Evolutionary conservation across 192 early-diverging fungal genomes (phyloP).

Genomic region (Diversispora eburnea): DNA sequence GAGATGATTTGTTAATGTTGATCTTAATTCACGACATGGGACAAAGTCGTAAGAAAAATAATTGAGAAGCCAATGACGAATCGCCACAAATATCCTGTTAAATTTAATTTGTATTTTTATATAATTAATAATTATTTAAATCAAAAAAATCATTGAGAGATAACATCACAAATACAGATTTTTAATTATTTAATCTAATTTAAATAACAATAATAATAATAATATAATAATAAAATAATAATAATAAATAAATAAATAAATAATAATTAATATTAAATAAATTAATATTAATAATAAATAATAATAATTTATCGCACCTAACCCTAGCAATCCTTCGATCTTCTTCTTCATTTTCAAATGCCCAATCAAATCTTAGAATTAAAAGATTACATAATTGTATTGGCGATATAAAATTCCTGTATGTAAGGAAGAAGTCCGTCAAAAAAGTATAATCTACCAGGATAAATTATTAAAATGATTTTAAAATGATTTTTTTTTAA

Average conservation of each 20-base stretch:
- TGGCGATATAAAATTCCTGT: slow-evolving; percentile 55
- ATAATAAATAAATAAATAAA: too few relatives aligned
- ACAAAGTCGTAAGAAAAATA: slow-evolving; percentile 59
- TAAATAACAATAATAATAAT: too few relatives aligned
- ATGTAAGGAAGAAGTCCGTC: slow-evolving; percentile 62
- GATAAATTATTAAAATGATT: too few relatives aligned
- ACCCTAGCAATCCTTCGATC: slow-evolving; percentile 50
- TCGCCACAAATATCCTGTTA: slow-evolving; percentile 50
- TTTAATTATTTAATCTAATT: too few relatives aligned
- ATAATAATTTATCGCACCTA: not conserved
- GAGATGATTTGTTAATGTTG: slow-evolving; percentile 38
- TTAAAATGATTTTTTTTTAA: not conserved
- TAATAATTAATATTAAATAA: not conserved
- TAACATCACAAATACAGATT: too few relatives aligned
- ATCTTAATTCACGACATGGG: slow-evolving; percentile 36
- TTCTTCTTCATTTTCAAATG: slow-evolving; percentile 45
- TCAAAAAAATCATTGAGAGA: too few relatives aligned
- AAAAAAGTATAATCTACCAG: slow-evolving; percentile 54
- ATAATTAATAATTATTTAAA: too few relatives aligned
- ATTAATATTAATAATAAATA: not conserved
- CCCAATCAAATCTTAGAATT: slow-evolving; percentile 55
- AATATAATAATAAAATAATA: not conserved
- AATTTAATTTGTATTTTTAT: too few relatives aligned
- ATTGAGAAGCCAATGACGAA: slow-evolving; percentile 60
- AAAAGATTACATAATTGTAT: slow-evolving; percentile 50